Percentiles rank a stretch among this genome's conserved stretches.
Evolutionary conservation across 768 basidiomycete genomes (phyloP).

Genomic region (Rhodotorula kratochvilovae): DNA sequence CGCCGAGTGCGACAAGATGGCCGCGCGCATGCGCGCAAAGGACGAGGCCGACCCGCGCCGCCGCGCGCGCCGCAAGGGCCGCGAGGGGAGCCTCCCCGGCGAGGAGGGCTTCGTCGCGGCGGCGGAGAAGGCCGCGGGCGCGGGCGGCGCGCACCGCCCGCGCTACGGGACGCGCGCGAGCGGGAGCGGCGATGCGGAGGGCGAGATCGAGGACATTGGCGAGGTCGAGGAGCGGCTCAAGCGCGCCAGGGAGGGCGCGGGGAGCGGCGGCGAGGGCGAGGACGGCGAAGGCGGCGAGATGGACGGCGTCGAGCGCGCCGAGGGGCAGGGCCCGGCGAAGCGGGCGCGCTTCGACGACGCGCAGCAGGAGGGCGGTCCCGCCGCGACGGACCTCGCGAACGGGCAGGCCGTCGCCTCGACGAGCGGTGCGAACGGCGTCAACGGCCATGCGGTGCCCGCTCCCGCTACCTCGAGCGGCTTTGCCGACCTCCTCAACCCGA

Average conservation of each 20-base stretch:
- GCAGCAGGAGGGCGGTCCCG: background rate
- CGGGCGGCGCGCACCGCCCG: constrained; percentile 18
- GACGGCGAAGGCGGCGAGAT: constrained; percentile 4
- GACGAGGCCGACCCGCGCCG: constrained; percentile 51
- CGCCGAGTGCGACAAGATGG: constrained; percentile 83
- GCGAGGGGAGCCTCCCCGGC: constrained; percentile 50
- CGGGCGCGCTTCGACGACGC: constrained; percentile 2
- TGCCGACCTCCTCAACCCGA: constrained; percentile 27
- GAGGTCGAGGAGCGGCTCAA: constrained; percentile 18
- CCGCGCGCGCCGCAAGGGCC: constrained; percentile 60
- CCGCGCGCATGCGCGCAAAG: constrained; percentile 55
- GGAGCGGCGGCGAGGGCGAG: background rate
- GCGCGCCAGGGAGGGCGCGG: constrained; percentile 15
- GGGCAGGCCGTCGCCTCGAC: constrained; percentile 12
- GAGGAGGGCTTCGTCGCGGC: constrained; percentile 46
- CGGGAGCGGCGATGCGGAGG: background rate
- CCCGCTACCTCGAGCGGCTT: background rate
- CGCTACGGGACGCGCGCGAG: background rate
- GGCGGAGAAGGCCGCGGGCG: constrained; percentile 12
- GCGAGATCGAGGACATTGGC: background rate
- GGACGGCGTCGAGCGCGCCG: constrained; percentile 6
- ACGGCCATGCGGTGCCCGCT: background rate
- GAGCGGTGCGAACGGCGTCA: background rate
- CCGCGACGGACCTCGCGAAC: constrained; percentile 6
- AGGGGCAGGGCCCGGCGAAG: constrained; percentile 20